Conservation (phyloP, 225 moss, liverwort and hornwort species). For the Pleurozium schreberi region DNA sequence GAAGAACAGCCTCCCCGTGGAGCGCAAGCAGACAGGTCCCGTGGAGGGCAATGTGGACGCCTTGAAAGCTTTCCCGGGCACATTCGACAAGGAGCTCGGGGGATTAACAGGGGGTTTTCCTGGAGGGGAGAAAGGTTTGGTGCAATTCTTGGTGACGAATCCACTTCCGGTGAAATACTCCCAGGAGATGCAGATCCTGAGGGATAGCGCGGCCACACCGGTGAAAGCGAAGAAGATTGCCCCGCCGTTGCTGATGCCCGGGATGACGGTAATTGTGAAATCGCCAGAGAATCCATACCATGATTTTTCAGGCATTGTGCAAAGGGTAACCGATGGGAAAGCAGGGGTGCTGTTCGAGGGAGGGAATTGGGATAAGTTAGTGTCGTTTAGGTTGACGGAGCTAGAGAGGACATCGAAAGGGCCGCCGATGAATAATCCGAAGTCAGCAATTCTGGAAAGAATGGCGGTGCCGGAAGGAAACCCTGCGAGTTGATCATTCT, state of each 20-base stretch:
- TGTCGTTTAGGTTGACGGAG: conserved; percentile 65
- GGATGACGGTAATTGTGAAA: conserved; percentile 81
- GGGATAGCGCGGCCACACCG: conserved; percentile 19
- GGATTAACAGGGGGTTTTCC: conserved; percentile 83
- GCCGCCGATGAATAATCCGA: conserved; percentile 84
- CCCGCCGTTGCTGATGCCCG: conserved; percentile 75
- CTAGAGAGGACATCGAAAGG: conserved; percentile 62
- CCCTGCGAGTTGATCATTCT: conserved; percentile 9
- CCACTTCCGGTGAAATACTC: conserved; percentile 48
- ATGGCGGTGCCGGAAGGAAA: conserved; percentile 7
- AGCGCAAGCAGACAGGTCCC: conserved; percentile 23
- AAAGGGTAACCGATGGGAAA: conserved; percentile 82
- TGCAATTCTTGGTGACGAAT: conserved; percentile 46
- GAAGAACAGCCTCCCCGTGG: conserved; percentile 12
- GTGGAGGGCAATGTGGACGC: conserved; percentile 31
- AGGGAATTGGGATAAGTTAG: conserved; percentile 94
- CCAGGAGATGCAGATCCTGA: conserved; percentile 45
- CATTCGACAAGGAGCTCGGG: conserved; percentile 63
- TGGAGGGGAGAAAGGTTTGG: conserved; percentile 79
- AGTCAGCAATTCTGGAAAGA: conserved; percentile 60
- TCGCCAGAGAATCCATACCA: conserved; percentile 62
- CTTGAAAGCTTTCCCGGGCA: conserved; percentile 25
- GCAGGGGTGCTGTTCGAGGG: conserved; percentile 93
- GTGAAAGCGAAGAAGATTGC: conserved; percentile 25
- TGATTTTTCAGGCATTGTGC: conserved; percentile 78